Percentiles rank a stretch among this genome's conserved stretches.
Evolutionary conservation across 345 rosid species (phyloP).

Genomic region (Syzygium aqueum): DNA sequence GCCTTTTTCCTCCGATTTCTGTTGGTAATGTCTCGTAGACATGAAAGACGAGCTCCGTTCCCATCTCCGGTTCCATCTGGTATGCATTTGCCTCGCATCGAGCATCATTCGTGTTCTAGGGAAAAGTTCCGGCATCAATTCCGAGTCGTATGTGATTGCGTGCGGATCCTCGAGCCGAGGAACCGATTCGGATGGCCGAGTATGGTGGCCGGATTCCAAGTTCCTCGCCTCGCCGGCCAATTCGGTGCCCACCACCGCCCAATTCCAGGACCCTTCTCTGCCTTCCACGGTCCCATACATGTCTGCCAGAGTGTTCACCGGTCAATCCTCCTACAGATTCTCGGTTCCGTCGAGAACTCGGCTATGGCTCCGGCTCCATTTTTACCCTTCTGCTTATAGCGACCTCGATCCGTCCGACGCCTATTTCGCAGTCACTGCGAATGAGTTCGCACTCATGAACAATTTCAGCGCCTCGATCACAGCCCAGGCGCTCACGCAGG

Average conservation of each 20-base stretch:
- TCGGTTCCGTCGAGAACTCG: constrained; percentile 17
- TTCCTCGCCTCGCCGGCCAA: constrained; percentile 13
- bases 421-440: constrained; percentile 22
- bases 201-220: constrained; percentile 32
- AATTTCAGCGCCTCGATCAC: constrained; percentile 50
- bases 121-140: not conserved
- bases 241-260: constrained; percentile 12
- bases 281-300: constrained; percentile 40
- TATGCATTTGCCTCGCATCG: not conserved
- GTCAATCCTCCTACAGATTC: constrained; percentile 29
- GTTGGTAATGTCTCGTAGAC: not conserved
- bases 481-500: constrained; percentile 39
- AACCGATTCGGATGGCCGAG: constrained; percentile 25
- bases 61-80: not conserved
- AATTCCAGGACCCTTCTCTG: constrained; percentile 36
- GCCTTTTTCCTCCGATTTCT: not conserved
- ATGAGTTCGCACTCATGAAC: constrained; percentile 32
- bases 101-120: not conserved
- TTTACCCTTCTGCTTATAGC: constrained; percentile 33
- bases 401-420: constrained; percentile 15
- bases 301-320: constrained; percentile 46
- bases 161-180: constrained; percentile 32
- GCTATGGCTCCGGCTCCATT: constrained; percentile 37
- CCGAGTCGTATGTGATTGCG: constrained; percentile 11
- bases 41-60: constrained; percentile 14